Percentiles rank a stretch among this genome's conserved stretches.
Conservation (phyloP, 306 rosid genomes). For the Rosa multiflora region DNA sequence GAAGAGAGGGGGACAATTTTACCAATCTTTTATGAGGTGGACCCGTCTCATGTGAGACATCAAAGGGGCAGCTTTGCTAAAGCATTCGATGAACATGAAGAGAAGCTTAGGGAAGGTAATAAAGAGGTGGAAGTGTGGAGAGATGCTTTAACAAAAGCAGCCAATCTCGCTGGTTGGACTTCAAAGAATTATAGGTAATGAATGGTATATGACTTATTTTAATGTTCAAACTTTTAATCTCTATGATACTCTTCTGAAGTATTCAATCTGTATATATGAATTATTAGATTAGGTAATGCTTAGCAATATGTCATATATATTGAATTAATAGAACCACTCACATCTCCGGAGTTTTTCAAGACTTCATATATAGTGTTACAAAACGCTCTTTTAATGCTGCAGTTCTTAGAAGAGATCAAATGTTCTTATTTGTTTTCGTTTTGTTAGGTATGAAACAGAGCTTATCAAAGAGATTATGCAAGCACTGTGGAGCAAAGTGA, state of each 20-base stretch:
- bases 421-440: background rate
- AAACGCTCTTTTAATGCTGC: too few species aligned
- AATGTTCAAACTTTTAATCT: too few species aligned
- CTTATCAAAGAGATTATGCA: background rate
- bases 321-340: too few species aligned
- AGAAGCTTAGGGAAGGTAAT: background rate
- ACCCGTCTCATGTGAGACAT: conserved; percentile 23
- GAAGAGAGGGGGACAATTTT: background rate
- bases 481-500: background rate
- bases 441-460: background rate
- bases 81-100: conserved; percentile 20
- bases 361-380: too few species aligned
- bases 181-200: background rate
- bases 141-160: background rate
- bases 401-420: too few species aligned
- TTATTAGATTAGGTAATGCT: too few species aligned
- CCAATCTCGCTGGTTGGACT: conserved; percentile 9
- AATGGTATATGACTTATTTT: too few species aligned
- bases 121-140: conserved; percentile 16
- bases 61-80: conserved; percentile 13
- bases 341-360: too few species aligned
- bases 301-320: too few species aligned
- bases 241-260: too few species aligned
- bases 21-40: conserved; percentile 19
- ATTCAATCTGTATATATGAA: too few species aligned